Evolutionary conservation across 106 monocot genomes (phyloP).

Genomic region (Platanthera zijinensis): DNA sequence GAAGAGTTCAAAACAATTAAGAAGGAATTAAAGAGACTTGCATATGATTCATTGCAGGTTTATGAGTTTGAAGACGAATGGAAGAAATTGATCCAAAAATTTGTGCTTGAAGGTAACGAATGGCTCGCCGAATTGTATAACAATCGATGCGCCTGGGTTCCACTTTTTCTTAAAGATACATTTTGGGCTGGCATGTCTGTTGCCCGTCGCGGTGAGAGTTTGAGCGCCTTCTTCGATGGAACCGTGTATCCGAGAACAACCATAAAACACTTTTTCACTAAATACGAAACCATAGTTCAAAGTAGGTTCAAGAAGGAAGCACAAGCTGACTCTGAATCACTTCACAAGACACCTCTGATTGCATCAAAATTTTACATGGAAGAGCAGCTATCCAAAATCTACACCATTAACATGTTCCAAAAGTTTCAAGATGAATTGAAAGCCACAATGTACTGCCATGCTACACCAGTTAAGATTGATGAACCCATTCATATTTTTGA

Average conservation of each 20-base stretch:
- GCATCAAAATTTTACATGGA: conserved; percentile 68
- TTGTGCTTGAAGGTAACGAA: conserved; percentile 37
- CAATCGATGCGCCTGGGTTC: conserved; percentile 49
- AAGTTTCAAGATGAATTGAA: conserved; percentile 76
- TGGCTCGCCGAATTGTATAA: conserved; percentile 58
- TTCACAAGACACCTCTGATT: conserved; percentile 30
- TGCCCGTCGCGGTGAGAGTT: conserved; percentile 33
- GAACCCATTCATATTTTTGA: conserved; percentile 37
- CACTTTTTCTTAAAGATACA: conserved; percentile 51
- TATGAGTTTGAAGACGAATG: conserved; percentile 49
- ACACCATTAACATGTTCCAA: conserved; percentile 67
- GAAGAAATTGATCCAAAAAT: conserved; percentile 32
- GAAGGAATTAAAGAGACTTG: conserved; percentile 29
- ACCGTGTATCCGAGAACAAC: conserved; percentile 47
- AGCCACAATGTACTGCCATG: conserved; percentile 61
- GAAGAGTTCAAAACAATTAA: conserved; percentile 48
- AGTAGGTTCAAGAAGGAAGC: conserved; percentile 50
- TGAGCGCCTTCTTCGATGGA: conserved; percentile 44
- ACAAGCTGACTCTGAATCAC: conserved; percentile 48
- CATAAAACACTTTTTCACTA: conserved; percentile 63
- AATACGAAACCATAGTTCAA: conserved; percentile 49
- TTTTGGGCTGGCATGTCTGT: conserved; percentile 86
- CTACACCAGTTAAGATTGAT: conserved; percentile 27
- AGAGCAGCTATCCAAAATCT: conserved; percentile 56
- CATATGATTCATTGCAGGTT: conserved; percentile 39